Conservation (phyloP, 2,329 filamentous ascomycete genomes). For the Ascosphaera aggregata region DNA sequence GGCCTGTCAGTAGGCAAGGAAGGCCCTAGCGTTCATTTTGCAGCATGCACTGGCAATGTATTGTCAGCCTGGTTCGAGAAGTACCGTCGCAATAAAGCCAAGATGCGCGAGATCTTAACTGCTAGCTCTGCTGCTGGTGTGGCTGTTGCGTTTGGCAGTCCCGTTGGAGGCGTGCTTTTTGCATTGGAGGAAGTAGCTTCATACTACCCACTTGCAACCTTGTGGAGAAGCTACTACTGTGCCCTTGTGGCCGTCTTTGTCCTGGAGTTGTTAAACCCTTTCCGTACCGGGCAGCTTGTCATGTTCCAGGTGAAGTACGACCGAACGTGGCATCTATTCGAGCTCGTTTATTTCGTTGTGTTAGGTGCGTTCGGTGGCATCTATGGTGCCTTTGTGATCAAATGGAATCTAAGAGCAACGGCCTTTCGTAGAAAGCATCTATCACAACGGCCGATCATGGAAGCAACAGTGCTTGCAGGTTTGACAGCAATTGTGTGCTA, state of each 20-base stretch:
- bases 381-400: conserved; percentile 88
- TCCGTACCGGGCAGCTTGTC: conserved; percentile 84
- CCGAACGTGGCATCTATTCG: conserved; percentile 80
- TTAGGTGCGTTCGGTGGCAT: conserved; percentile 80
- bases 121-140: conserved; percentile 89
- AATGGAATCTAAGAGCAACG: conserved; percentile 71
- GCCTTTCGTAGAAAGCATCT: conserved; percentile 51
- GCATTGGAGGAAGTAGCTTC: conserved; percentile 88
- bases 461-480: conserved; percentile 62
- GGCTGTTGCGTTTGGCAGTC: conserved; percentile 88
- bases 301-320: conserved; percentile 91
- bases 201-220: conserved; percentile 96
- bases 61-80: conserved; percentile 84
- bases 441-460: conserved; percentile 61
- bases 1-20: conserved; percentile 92
- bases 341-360: conserved; percentile 66
- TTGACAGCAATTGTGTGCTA: conserved; percentile 86
- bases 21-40: conserved; percentile 96
- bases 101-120: conserved; percentile 84
- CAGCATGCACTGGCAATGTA: conserved; percentile 91
- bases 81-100: conserved; percentile 75
- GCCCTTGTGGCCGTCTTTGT: conserved; percentile 97
- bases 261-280: conserved; percentile 79
- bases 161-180: conserved; percentile 90
- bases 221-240: conserved; percentile 99